Base-by-base conservation (phyloP, 2,329 filamentous ascomycete genomes). In the Alternaria hordeiaustralica region DNA sequence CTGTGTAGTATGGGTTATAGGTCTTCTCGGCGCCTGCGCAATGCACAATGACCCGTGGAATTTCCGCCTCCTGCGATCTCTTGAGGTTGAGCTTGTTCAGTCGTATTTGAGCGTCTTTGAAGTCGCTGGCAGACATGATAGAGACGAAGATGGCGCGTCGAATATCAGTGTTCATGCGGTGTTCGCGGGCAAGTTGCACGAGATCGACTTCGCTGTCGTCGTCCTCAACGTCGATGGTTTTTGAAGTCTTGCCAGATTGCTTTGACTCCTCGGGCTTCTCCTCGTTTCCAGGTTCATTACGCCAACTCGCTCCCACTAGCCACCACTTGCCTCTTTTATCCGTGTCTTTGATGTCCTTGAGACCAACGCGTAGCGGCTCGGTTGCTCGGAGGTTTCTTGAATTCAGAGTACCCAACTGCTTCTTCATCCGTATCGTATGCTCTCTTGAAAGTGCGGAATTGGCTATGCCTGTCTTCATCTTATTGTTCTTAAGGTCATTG, bases 251-350 rank as follows among this genome's bases (percentile, higher is more conserved):
- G 15, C 28, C 26, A 11, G 61, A 33, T 54, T 81, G 76, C 73
- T 80, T 33, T 69, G 70, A 63, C 73, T 80, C 70, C 60, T 82
- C 80, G 59, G 58, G 69, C 63, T 63, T 67, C 60, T 75, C 69
- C 26, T 80, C 78, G n/a, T 67, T 70, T 18, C 82, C 81, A 12
- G 61, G 70, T 18, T 80, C 68, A 62, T 85, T 77, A 44, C 83
- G 84, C 88, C 95, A 97, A 79, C 94, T 97, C n/a, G 96, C 95
- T 55, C 96, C 96, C 6, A 98, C 92, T 20, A 98, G 88, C 96
- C 96, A 99, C 96, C 96, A 99, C 82, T 97, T 97, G 1, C 96
- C 96, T 76, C 90, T 92, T 76, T 92, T 95, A 44, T 95, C 92
- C 0, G 91, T 90, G 65, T 94, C 88, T 66, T 89, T 89, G 55